Percentiles rank a stretch among this genome's conserved stretches.
phyloP scores from a whole-genome alignment of 352 stramenopile species.

The Phytophthora tubulina region DNA sequence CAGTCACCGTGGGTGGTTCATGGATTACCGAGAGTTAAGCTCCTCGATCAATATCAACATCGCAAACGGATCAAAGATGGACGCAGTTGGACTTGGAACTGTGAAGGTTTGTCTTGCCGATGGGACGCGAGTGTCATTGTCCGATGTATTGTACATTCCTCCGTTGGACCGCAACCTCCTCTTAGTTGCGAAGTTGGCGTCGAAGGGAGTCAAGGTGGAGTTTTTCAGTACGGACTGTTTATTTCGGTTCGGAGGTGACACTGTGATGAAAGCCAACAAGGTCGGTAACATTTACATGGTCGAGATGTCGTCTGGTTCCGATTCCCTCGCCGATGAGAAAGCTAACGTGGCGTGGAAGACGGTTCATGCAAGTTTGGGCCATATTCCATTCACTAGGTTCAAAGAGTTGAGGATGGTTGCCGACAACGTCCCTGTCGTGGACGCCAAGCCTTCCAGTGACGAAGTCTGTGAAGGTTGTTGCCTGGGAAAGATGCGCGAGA shows the following conservation, averaged over 20 bases:
- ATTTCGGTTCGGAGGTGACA: background rate
- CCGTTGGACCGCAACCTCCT: no score
- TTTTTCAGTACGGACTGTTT: background rate
- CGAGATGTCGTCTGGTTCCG: background rate
- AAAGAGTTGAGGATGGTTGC: background rate
- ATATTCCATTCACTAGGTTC: background rate
- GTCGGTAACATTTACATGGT: background rate
- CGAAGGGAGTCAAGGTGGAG: background rate
- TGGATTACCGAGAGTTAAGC: background rate
- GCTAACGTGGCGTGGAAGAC: background rate
- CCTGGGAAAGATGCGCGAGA: background rate
- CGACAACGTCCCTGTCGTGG: no score
- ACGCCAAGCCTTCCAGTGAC: no score
- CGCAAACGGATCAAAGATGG: no score
- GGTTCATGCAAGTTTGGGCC: background rate
- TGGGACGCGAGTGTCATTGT: no score
- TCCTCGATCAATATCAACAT: background rate
- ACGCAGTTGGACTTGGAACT: no score
- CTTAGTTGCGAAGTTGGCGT: background rate
- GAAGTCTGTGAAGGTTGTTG: conserved; percentile 1
- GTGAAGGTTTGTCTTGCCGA: no score
- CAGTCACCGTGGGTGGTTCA: background rate
- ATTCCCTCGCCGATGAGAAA: background rate
- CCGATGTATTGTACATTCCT: no score
- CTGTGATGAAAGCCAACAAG: background rate